Base-by-base conservation (phyloP, 2,329 filamentous ascomycete species). In the Aspergillus arachidicola region DNA sequence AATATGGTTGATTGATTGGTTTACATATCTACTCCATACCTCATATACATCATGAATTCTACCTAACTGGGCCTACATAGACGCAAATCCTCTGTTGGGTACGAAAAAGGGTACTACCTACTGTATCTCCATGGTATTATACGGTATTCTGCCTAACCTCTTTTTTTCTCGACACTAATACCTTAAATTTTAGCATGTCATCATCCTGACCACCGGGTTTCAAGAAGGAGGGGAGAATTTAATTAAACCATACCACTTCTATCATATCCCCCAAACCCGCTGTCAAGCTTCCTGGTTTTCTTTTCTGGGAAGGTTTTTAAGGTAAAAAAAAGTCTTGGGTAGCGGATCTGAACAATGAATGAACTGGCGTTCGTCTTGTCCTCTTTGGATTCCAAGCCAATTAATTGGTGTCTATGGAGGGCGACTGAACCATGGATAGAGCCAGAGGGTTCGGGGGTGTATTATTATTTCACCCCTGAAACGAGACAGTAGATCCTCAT, bases 401-500 rank as follows among this genome's bases (percentile, higher is more conserved):
- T 38, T 6, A 55, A 38, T 38, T 32, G 30, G 30, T 10, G 51
- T 36, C 19, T 7, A 34, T 28, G 32, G 32, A 38, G 34, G 21
- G 32, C 4, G 6, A 36, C 36, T 14, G 32, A 55, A 55, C 51
- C 51, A 55, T 55, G 51, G 51, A 55, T 55, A 36, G 30, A n/a
- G 36, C 10, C 11, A 21, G 6, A 23, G 21, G 23, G 21, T 26
- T 48, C 23, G 45, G 45, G 11, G 21, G 11, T 46, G 62, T 69
- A 68, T 53, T 64, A 57, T 61, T 53, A 66, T 64, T 68, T 67
- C 62, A 57, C 68, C 68, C 68, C 68, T 70, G 68, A 70, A 70
- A 70, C 66, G 60, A 67, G 57, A 34, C 46, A 66, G 67, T 69
- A 69, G 67, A 70, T 70, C 67, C 66, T 69, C 66, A 69, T 70